Conservation (phyloP, 148 eudicot genomes). For the Salicornia ramosissima region DNA sequence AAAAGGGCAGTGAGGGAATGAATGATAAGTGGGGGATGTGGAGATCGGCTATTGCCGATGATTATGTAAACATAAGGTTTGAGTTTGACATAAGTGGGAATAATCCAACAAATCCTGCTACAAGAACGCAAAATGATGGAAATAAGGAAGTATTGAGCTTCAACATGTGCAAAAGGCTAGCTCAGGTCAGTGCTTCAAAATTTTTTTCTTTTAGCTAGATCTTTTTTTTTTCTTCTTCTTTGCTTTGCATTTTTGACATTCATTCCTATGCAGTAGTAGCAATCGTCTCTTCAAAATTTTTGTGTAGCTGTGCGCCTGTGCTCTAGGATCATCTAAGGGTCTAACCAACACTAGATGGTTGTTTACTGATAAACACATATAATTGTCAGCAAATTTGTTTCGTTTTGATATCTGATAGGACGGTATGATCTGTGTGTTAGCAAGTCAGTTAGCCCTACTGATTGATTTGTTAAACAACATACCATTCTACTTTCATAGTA, state of each 20-base stretch:
- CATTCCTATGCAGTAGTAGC: neutral
- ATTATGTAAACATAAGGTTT: slow-evolving; percentile 45
- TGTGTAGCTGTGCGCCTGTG: no score
- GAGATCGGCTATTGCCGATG: slow-evolving; percentile 46
- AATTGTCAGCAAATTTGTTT: no score
- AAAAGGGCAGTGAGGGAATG: slow-evolving; percentile 45
- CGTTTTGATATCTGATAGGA: no score
- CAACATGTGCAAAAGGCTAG: slow-evolving; percentile 71
- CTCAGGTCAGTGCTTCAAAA: slow-evolving; percentile 50
- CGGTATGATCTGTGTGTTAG: neutral
- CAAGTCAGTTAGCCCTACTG: neutral
- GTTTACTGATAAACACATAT: no score
- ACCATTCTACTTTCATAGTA: neutral
- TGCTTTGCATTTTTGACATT: neutral
- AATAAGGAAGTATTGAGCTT: slow-evolving; percentile 76
- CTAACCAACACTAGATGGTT: no score
- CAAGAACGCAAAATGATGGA: slow-evolving; percentile 31
- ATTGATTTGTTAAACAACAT: neutral
- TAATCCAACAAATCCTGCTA: slow-evolving; percentile 25
- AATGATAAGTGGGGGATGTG: slow-evolving; percentile 60
- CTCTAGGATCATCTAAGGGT: no score
- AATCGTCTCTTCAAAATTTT: no score
- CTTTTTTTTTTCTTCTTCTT: no score
- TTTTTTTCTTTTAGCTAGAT: neutral
- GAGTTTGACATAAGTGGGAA: slow-evolving; percentile 53